Evolutionary conservation across 306 rosid species (phyloP).

Genomic region (Acacia melanoxylon): DNA sequence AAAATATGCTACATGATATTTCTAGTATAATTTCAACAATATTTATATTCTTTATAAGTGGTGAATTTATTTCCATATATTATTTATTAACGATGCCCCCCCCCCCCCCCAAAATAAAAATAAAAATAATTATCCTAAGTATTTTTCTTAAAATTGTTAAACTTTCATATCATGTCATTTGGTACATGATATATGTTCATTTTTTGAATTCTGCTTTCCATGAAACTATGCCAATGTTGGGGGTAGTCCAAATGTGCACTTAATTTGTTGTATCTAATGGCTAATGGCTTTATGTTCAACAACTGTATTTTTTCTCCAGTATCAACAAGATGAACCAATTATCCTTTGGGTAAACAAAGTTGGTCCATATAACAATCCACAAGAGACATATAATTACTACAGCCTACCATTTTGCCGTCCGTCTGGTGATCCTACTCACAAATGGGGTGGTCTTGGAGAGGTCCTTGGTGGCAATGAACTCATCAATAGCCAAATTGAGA

Average conservation of each 20-base stretch:
- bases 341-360: conserved; percentile 98
- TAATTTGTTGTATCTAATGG: conserved; percentile 11
- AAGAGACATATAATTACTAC: conserved; percentile 97
- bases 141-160: not conserved
- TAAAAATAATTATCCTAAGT: not conserved
- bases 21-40: not conserved
- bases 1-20: not conserved
- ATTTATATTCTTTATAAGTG: not conserved
- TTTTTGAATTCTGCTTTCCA: not conserved
- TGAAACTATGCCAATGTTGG: conserved; percentile 5
- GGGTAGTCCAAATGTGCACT: not conserved
- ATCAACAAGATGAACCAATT: conserved; percentile 63
- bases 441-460: conserved; percentile 99
- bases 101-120: no score
- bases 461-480: conserved; percentile 99
- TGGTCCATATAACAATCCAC: conserved; percentile 98
- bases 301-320: conserved; percentile 54
- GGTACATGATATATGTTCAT: not conserved
- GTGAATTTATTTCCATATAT: not conserved
- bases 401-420: conserved; percentile 93
- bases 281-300: conserved; percentile 26
- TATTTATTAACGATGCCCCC: not conserved
- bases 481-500: conserved; percentile 83
- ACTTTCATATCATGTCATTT: not conserved
- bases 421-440: conserved; percentile 66